Percentiles rank a stretch among this genome's conserved stretches.
Conservation (phyloP, 2,329 filamentous ascomycete genomes). For the Paraconiothyrium brasiliense region DNA sequence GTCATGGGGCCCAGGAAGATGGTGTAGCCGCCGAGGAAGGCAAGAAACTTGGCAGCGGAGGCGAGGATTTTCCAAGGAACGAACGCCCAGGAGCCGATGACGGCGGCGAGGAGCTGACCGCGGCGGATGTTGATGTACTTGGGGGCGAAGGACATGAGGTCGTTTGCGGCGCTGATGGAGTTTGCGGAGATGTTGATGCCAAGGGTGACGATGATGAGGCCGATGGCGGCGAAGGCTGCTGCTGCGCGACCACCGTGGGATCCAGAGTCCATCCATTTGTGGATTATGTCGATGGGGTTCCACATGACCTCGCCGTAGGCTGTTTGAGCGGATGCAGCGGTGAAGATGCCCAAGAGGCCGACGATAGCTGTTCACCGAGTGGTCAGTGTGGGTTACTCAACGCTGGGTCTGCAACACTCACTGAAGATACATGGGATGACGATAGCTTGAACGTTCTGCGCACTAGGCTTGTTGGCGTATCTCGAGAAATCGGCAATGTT, state of each 20-base stretch:
- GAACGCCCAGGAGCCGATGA: slow-evolving; percentile 50
- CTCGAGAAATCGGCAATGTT: slow-evolving; percentile 55
- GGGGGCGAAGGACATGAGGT: slow-evolving; percentile 33
- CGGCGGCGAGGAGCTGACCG: slow-evolving; percentile 45
- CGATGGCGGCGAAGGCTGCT: slow-evolving; percentile 38
- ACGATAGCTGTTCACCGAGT: slow-evolving; percentile 31
- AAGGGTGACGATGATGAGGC: slow-evolving; percentile 36
- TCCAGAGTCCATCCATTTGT: slow-evolving; percentile 50
- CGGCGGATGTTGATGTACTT: slow-evolving; percentile 40
- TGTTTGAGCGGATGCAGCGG: slow-evolving; percentile 47
- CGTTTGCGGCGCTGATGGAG: slow-evolving; percentile 36
- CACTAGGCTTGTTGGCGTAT: slow-evolving; percentile 48
- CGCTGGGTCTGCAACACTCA: neutral
- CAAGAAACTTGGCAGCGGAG: slow-evolving; percentile 46
- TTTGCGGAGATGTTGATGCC: slow-evolving; percentile 49
- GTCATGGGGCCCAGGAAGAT: slow-evolving; percentile 40
- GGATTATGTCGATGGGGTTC: slow-evolving; percentile 50
- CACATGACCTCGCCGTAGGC: slow-evolving; percentile 38
- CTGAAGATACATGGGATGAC: slow-evolving; percentile 43
- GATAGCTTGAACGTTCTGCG: slow-evolving; percentile 47
- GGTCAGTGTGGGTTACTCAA: neutral
- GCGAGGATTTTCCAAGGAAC: slow-evolving; percentile 52
- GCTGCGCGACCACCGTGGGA: slow-evolving; percentile 39
- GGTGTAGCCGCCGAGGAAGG: slow-evolving; percentile 42
- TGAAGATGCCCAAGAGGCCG: slow-evolving; percentile 50